Percentiles rank a stretch among this genome's conserved stretches.
Evolutionary conservation across 78 protist genomes (phyloP).

Genomic region (Chrysochromulina parva): DNA sequence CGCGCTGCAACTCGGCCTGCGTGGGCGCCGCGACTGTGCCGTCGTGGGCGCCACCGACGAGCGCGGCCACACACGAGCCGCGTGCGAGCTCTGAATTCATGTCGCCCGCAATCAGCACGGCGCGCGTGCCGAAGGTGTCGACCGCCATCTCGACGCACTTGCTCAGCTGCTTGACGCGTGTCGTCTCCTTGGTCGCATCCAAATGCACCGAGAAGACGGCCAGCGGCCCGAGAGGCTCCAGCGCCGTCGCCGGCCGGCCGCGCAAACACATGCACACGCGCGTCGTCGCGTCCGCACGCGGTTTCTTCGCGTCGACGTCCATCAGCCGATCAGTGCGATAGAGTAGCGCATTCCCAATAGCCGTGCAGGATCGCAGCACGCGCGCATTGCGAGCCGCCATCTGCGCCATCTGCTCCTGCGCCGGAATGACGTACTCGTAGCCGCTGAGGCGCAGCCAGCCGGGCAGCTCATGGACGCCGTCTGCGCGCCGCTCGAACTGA

Average conservation of each 20-base stretch:
- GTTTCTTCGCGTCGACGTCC: not conserved
- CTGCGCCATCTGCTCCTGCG: not conserved
- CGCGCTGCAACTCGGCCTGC: not conserved
- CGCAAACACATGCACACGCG: not conserved
- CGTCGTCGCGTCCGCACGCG: not conserved
- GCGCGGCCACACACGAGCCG: not conserved
- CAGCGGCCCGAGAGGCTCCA: not conserved
- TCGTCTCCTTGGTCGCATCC: not conserved
- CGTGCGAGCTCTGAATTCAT: not conserved
- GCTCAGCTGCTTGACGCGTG: not conserved
- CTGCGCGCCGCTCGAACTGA: not conserved
- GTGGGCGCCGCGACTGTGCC: too few relatives aligned
- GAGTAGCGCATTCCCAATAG: not conserved
- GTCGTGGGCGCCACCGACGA: not conserved
- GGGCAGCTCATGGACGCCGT: not conserved
- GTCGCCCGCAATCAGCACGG: not conserved
- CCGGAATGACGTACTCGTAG: not conserved
- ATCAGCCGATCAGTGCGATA: not conserved
- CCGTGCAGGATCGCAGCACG: not conserved
- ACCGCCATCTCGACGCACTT: not conserved
- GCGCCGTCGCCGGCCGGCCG: not conserved
- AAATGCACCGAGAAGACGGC: not conserved
- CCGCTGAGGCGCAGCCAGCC: not conserved
- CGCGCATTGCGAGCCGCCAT: not conserved
- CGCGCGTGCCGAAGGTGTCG: not conserved